These are phyloP conservation scores for Rhizophagus sp. DNA, from an alignment of 192 early-diverging fungal species.

Conservation along the genomic window DNA sequence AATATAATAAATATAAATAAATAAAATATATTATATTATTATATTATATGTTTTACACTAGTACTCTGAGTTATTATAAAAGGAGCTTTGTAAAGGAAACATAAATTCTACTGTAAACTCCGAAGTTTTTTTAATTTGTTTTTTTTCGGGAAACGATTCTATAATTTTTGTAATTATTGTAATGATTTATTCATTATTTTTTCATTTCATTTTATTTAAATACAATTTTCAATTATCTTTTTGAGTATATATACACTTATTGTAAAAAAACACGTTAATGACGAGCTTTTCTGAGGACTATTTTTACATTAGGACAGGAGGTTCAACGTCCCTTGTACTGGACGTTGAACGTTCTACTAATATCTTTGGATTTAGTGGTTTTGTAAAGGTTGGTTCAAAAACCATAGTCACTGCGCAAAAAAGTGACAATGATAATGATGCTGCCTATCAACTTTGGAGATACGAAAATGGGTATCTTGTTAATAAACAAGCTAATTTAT, in stretches of 20 bases:
- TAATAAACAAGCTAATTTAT: not conserved
- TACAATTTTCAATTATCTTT: no score
- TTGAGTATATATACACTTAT: no score
- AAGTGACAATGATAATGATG: constrained; percentile 12
- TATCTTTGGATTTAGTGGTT: not conserved
- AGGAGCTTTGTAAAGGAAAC: no score
- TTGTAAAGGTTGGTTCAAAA: constrained; percentile 1
- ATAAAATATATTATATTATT: no score
- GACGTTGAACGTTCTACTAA: not conserved
- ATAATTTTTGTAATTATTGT: no score
- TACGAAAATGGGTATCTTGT: constrained; percentile 18
- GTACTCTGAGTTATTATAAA: no score
- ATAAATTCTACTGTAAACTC: no score
- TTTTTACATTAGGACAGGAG: constrained; percentile 24
- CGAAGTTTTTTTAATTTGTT: no score
- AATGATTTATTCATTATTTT: no score
- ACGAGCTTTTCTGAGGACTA: not conserved
- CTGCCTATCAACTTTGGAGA: constrained; percentile 6
- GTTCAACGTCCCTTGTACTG: constrained; percentile 6
- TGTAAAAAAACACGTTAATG: constrained; percentile 3
- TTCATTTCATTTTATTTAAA: no score
- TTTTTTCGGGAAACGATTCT: no score
- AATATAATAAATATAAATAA: no score
- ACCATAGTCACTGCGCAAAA: constrained; percentile 1
- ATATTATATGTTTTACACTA: not conserved